A percentile compares a stretch with the other conserved stretches of the same genome.
phyloP scores from a whole-genome alignment of 1,284 basidiomycete genomes.

The Rhodotorula sp. region DNA sequence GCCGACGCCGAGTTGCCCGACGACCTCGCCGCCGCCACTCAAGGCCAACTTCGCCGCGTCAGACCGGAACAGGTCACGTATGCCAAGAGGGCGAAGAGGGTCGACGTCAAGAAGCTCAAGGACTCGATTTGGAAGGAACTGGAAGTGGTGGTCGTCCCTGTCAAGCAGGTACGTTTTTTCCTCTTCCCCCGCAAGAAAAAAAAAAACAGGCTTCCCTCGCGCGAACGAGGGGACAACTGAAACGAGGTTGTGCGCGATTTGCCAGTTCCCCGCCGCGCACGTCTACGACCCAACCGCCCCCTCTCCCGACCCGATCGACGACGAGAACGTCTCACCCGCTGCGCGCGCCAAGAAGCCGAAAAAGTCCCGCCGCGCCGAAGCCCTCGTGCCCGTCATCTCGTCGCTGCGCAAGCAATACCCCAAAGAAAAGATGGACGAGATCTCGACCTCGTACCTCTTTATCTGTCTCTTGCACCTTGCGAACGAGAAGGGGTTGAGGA shows the following conservation, averaged over 20 bases:
- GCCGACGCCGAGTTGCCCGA: constrained; percentile 66
- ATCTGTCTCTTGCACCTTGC: constrained; percentile 60
- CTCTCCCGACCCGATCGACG: constrained; percentile 52
- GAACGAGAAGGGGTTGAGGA: constrained; percentile 44
- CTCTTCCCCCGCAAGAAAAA: background rate
- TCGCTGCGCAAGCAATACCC: constrained; percentile 80
- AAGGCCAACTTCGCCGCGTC: constrained; percentile 73
- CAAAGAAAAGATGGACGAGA: constrained; percentile 91
- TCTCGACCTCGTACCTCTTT: constrained; percentile 99
- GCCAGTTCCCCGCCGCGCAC: constrained; percentile 28
- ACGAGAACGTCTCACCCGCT: constrained; percentile 44
- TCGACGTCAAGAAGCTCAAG: constrained; percentile 94
- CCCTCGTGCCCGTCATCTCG: constrained; percentile 80
- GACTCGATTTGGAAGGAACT: constrained; percentile 96
- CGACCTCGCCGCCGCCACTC: constrained; percentile 77
- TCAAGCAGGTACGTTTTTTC: constrained; percentile 41
- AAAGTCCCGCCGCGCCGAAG: constrained; percentile 51
- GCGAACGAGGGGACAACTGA: too few species aligned
- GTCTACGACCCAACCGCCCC: constrained; percentile 43
- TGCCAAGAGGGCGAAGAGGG: constrained; percentile 91
- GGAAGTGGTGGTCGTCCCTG: constrained; percentile 63
- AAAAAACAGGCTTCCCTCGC: too few species aligned
- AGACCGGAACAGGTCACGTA: constrained; percentile 90
- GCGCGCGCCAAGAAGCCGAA: background rate
- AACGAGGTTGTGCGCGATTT: too few species aligned